Conservation (phyloP, 108 stramenopile genomes). For the Fragilariopsis cylindrus region DNA sequence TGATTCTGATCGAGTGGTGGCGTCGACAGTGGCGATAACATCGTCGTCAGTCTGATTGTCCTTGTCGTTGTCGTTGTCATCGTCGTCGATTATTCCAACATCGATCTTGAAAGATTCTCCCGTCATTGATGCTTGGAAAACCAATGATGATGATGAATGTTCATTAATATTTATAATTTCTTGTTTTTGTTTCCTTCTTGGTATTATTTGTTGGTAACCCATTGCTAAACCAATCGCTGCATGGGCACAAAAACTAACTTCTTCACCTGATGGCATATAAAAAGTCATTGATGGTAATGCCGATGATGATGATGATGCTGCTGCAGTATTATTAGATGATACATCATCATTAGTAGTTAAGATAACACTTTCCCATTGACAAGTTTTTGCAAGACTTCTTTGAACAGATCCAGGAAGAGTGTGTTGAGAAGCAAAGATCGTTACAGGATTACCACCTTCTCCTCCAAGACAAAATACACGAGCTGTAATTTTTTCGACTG, state of each 20-base stretch:
- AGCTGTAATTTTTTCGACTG: conserved; percentile 41
- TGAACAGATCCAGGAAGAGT: conserved; percentile 31
- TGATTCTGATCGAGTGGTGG: too few species aligned
- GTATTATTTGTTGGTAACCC: neutral
- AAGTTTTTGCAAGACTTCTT: conserved; percentile 49
- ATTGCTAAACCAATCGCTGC: conserved; percentile 68
- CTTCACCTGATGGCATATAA: conserved; percentile 73
- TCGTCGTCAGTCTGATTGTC: neutral
- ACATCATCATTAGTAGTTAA: neutral
- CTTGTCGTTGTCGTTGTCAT: neutral
- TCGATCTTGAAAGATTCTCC: neutral
- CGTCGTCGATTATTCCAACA: too few species aligned
- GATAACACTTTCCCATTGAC: conserved; percentile 73
- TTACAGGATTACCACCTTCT: conserved; percentile 71
- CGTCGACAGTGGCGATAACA: neutral
- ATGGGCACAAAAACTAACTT: conserved; percentile 77
- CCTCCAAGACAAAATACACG: conserved; percentile 42
- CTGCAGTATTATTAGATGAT: conserved; percentile 1
- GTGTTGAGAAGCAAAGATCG: conserved; percentile 45
- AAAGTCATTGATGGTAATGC: conserved; percentile 44
- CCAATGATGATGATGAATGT: neutral
- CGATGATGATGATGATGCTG: neutral
- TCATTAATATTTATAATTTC: neutral
- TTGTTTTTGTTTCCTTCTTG: neutral
- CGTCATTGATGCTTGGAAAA: neutral